Base-by-base conservation (phyloP, 2,329 filamentous ascomycete genomes). In the Fusarium begoniae region DNA sequence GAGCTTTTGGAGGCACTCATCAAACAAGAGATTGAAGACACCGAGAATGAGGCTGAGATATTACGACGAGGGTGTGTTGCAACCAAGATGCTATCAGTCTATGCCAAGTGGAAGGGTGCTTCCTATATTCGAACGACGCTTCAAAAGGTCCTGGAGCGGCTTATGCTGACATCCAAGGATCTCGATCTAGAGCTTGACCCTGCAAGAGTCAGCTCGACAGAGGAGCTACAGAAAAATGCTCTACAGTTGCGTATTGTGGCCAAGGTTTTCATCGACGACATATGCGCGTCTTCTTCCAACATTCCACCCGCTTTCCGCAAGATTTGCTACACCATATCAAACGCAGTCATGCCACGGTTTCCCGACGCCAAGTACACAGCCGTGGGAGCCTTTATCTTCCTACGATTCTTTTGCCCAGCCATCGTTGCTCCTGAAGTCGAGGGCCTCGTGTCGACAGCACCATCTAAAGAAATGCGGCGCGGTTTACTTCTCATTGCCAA, bases 71-170 rank as follows among this genome's bases (percentile, higher is more conserved):
- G 91, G 38, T 92, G 90, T 73, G 91, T 93, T 4, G 89, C 90
- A n/a, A 93, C 91, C 4, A 93, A 93, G 79, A 91, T 93, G 87
- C 85, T 93, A 6, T 92, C 91, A 2, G 86, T 92, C 13, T 93
- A 92, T 75, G 91, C 90, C 10, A 93, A 91, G 77, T 93, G 91
- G 91, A 93, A 92, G 81, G 91, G 91, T 18, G 83, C 87, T 22
- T 80, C 85, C 8, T 93, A 93, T 77, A 85, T 93, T 41, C 89
- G 88, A 74, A 84, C 85, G 20, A 93, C 91, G 4, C 83, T 93
- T 15, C 90, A 92, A 73, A 91, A 91, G 75, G 90, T 93, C 6
- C 81, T 93, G 4, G 90, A 92, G 78, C 85, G 90, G 56, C 83
- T 93, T 47, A 90, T 93, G 84, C 79, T 90, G 38, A 91, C 90